A percentile compares a stretch with the other conserved stretches of the same genome.
These are phyloP conservation scores for Artemisia argyi DNA, from an alignment of 129 eudicot genomes.

Conservation along the genomic window DNA sequence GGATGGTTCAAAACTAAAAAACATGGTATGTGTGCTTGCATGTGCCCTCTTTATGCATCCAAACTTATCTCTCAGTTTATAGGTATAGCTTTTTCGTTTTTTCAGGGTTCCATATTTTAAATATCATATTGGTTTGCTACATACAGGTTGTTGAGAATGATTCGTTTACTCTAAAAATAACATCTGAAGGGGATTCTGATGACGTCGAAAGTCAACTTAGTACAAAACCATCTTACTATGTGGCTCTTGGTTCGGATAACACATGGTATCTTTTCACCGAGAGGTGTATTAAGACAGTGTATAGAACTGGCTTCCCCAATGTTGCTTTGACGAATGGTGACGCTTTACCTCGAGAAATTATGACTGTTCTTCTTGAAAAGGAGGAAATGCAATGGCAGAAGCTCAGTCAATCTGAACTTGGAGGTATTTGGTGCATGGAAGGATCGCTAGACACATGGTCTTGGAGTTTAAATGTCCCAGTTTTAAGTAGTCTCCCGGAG, in stretches of 20 bases:
- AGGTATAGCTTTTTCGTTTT: neutral
- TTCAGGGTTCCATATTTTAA: neutral
- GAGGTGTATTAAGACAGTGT: slow-evolving; percentile 82
- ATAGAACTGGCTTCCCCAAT: slow-evolving; percentile 84
- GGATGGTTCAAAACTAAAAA: slow-evolving; percentile 53
- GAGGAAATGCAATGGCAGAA: slow-evolving; percentile 88
- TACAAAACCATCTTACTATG: slow-evolving; percentile 64
- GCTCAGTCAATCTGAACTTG: slow-evolving; percentile 78
- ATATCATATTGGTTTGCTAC: slow-evolving; percentile 21
- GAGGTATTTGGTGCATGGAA: slow-evolving; percentile 89
- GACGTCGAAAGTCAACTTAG: slow-evolving; percentile 38
- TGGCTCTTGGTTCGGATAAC: slow-evolving; percentile 98
- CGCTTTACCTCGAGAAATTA: slow-evolving; percentile 75
- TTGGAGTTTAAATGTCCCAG: slow-evolving; percentile 97
- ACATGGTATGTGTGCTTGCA: slow-evolving; percentile 48
- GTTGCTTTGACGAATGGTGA: slow-evolving; percentile 71
- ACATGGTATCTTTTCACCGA: slow-evolving; percentile 98
- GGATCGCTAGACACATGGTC: slow-evolving; percentile 98
- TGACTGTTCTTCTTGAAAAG: slow-evolving; percentile 67
- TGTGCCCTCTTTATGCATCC: neutral
- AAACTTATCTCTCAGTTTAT: slow-evolving; percentile 5
- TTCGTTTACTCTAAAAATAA: slow-evolving; percentile 47
- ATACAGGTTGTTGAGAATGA: slow-evolving; percentile 61
- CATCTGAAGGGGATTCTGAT: slow-evolving; percentile 24
- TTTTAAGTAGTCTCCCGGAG: slow-evolving; percentile 82